Evolutionary conservation across 139 green algal genomes (phyloP), one percentile per base, ranked within the genome.

Genomic region (Tetratostichococcus sp.): DNA sequence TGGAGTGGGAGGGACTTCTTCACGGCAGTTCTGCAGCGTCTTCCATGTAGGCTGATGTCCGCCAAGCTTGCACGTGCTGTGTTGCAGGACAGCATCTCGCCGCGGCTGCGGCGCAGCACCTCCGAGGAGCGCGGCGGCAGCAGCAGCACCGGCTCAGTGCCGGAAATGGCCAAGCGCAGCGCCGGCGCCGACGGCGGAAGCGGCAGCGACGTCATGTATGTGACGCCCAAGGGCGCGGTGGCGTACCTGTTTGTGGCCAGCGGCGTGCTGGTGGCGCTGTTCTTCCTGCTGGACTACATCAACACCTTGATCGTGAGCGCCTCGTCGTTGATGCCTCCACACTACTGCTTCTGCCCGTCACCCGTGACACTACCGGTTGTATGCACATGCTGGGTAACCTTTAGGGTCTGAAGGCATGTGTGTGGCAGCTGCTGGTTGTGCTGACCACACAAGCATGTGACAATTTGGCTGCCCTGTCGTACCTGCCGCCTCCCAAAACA

Each of bases 221-320:
- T 94, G 6, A 89, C 86, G 2, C 59, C 74, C 19, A 16, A 19
- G 16, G 82, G 72, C 0, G 90, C 91, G 0, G 77, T 90, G 21
- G 79, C n/a, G 0, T 95, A 95, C 77, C 80, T 96, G 43, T 30
- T 81, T 2, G 26, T 91, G 16, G 86, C 90, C 11, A 89, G 81
- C 0, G 69, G 22, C 2, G 83, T 90, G 77, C 84, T 96, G 58
- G 73, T 97, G 30, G 35, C 88, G 26, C 72, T 96, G 33, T 96
- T 86, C 82, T 95, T 94, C 70, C 83, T 97, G 42, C 71, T 93
- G 32, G 84, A 73, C 76, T 74, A 84, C 35, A 85, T 94, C 67
- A 89, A 87, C 57, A 85, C 86, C 34, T 42, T 94, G 1, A 75
- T 96, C 72, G 80, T 88, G 65, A 67, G 79, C 0, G 1, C 5